Evolutionary conservation across 208 protist species (phyloP).

Genomic region (Trypanosoma lewisi): DNA sequence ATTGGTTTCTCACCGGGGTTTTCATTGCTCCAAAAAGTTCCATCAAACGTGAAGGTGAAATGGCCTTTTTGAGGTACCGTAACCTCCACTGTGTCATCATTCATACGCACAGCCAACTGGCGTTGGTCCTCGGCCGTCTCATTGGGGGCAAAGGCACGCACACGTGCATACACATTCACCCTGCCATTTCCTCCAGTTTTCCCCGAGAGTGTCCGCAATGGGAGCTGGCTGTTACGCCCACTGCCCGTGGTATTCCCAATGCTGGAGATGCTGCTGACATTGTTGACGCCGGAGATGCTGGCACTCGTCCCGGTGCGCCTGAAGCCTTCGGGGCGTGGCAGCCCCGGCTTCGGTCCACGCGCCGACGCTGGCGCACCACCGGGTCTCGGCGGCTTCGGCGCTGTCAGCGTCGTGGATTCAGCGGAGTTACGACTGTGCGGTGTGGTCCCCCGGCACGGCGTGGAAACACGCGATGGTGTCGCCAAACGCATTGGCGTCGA

Average conservation of each 20-base stretch:
- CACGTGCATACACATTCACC: slow-evolving; percentile 85
- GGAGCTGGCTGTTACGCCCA: neutral
- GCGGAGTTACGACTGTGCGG: slow-evolving; percentile 7
- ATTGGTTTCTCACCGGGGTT: slow-evolving; percentile 37
- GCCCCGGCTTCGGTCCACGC: slow-evolving; percentile 15
- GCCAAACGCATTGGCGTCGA: slow-evolving; percentile 4
- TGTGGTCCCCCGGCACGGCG: slow-evolving; percentile 13
- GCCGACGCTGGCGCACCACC: slow-evolving; percentile 17
- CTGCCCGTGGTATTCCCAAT: neutral
- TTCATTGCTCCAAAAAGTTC: slow-evolving; percentile 90
- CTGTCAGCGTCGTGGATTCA: neutral
- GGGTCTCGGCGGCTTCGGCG: slow-evolving; percentile 23
- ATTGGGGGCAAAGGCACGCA: slow-evolving; percentile 61
- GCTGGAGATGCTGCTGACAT: neutral
- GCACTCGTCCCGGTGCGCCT: slow-evolving; percentile 53
- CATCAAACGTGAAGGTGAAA: slow-evolving; percentile 91
- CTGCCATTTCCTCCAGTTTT: slow-evolving; percentile 48
- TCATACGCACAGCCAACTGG: slow-evolving; percentile 61
- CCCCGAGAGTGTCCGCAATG: neutral
- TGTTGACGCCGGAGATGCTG: neutral
- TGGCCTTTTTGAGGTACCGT: slow-evolving; percentile 66
- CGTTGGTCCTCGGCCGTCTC: slow-evolving; percentile 39
- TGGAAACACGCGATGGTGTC: slow-evolving; percentile 20
- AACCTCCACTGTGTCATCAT: slow-evolving; percentile 64
- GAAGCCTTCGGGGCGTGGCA: slow-evolving; percentile 25